Percentiles rank a stretch among this genome's conserved stretches.
phyloP scores from a whole-genome alignment of 345 rosid genomes.

The Syzygium grande region DNA sequence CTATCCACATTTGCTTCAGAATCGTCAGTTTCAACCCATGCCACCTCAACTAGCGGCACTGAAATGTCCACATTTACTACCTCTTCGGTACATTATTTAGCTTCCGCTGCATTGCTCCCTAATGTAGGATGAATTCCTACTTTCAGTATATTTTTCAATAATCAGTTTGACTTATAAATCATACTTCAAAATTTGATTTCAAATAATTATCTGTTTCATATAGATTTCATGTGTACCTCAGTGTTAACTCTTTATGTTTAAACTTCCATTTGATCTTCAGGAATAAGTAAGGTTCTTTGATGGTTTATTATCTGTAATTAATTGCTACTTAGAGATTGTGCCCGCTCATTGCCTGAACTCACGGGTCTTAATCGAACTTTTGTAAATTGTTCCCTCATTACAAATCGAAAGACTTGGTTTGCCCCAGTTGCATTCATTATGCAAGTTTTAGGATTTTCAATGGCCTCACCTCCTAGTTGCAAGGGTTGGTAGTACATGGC shows the following conservation, averaged over 20 bases:
- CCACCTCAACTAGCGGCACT: background rate
- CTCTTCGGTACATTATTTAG: background rate
- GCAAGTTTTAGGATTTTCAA: background rate
- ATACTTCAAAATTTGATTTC: background rate
- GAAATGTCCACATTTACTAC: background rate
- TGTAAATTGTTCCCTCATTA: background rate
- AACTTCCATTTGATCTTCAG: background rate
- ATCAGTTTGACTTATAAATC: background rate
- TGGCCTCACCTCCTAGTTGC: background rate
- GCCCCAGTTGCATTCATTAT: background rate
- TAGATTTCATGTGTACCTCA: background rate
- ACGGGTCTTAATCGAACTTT: background rate
- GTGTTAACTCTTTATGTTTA: background rate
- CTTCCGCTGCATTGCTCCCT: background rate
- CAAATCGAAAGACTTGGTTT: background rate
- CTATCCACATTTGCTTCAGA: rapidly evolving
- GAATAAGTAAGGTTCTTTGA: no score
- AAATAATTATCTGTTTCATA: background rate
- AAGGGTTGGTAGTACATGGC: background rate
- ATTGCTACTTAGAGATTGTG: no score
- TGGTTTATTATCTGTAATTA: no score
- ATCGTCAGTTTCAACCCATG: background rate
- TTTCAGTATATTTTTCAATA: background rate
- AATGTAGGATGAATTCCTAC: background rate
- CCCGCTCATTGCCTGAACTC: no score